Evolutionary conservation across 345 rosid species (phyloP).

Genomic region (Euclidium syriacum): DNA sequence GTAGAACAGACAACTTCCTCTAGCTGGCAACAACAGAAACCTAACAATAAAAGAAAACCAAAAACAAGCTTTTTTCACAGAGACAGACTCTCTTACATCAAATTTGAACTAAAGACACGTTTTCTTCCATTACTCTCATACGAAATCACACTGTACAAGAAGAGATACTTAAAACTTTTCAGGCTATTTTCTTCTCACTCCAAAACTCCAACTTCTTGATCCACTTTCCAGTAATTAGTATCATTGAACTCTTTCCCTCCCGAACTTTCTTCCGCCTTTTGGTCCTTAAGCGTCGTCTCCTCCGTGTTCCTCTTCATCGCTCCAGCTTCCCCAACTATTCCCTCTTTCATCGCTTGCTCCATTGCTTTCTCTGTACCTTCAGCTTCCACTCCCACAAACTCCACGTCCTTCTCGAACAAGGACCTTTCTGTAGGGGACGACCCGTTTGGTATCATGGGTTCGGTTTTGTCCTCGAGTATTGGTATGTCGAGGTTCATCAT

Average conservation of each 20-base stretch:
- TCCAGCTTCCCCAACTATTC: slow-evolving; percentile 92
- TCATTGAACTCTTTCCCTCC: slow-evolving; percentile 83
- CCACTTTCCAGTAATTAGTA: slow-evolving; percentile 92
- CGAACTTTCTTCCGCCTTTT: slow-evolving; percentile 48
- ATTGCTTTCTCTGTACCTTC: slow-evolving; percentile 92
- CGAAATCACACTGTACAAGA: slow-evolving; percentile 31
- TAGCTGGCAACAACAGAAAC: background rate
- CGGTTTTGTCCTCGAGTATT: slow-evolving; percentile 33
- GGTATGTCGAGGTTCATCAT: slow-evolving; percentile 35
- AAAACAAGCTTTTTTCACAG: background rate
- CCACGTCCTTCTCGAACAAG: slow-evolving; percentile 91
- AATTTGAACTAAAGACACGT: slow-evolving; percentile 1
- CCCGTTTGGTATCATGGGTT: slow-evolving; percentile 35
- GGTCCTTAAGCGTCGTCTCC: slow-evolving; percentile 46
- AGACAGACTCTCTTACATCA: background rate
- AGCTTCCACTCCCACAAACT: slow-evolving; percentile 83
- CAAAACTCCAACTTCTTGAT: slow-evolving; percentile 72
- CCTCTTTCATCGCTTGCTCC: slow-evolving; percentile 93
- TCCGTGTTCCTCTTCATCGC: slow-evolving; percentile 67
- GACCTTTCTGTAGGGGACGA: slow-evolving; percentile 47
- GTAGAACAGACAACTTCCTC: background rate
- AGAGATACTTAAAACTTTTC: background rate
- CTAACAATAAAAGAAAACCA: background rate
- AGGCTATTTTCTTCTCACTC: slow-evolving; percentile 36
- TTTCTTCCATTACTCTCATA: slow-evolving; percentile 13